phyloP scores from a whole-genome alignment of 768 basidiomycete genomes.

The Suillus fuscotomentosus region DNA sequence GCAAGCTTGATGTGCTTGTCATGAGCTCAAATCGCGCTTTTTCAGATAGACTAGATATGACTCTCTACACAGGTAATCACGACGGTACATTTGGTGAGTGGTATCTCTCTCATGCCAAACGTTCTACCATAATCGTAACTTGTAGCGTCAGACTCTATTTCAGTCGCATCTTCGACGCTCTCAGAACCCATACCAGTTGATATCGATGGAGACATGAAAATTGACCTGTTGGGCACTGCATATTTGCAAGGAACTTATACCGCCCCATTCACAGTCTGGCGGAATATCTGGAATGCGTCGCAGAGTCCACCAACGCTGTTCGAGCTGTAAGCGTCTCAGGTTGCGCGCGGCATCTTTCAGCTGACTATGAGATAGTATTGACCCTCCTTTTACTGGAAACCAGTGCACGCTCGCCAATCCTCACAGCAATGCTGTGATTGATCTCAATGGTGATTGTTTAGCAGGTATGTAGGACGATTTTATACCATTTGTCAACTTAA shows the following conservation, averaged over 20 bases:
- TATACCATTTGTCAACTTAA: not conserved
- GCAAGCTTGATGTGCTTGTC: constrained; percentile 85
- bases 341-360: not conserved
- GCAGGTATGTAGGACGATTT: constrained; percentile 54
- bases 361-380: constrained; percentile 38
- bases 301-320: constrained; percentile 54
- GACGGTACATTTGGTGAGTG: constrained; percentile 65
- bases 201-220: constrained; percentile 82
- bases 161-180: constrained; percentile 60
- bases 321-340: constrained; percentile 50
- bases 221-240: constrained; percentile 77
- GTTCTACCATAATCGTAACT: not conserved
- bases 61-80: constrained; percentile 64
- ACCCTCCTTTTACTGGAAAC: constrained; percentile 57
- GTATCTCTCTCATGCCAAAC: not conserved
- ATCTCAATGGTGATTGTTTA: constrained; percentile 93
- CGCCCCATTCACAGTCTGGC: constrained; percentile 65
- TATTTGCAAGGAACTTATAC: constrained; percentile 37
- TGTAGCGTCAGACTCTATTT: constrained; percentile 38
- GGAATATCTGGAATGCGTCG: constrained; percentile 74
- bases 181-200: constrained; percentile 88
- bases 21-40: constrained; percentile 60
- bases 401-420: constrained; percentile 83
- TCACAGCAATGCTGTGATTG: constrained; percentile 93
- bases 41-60: constrained; percentile 57